Evolutionary conservation across 352 stramenopile genomes (phyloP), one percentile per base, ranked within the genome.

Genomic region (Globisporangium megalacanthum): DNA sequence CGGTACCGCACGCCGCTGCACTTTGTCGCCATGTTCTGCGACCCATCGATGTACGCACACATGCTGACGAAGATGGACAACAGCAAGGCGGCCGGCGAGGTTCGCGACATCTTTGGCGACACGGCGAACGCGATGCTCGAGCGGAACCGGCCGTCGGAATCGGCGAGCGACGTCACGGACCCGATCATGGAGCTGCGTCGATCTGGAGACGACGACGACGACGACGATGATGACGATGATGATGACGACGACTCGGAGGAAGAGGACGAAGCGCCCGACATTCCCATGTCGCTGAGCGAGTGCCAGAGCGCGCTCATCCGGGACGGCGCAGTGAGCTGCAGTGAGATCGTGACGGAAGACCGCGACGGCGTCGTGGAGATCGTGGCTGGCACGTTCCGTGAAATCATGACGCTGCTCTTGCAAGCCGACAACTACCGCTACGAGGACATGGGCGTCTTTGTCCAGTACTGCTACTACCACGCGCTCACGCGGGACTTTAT

Each of bases 1-100:
- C 55, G 79, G 37, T 93, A 89, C 54, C 74, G 86, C 9, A 73
- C 79, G 11, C 77, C 83, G 15, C 67, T 95, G 17, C 83, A 95
- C 56, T 93, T 89, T 53, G 86, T 82, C 14, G 81, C 81, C 6
- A 55, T 88, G 39, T 79, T 81, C 58, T 83, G 83, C 1, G 79
- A 73, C n/a, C 57, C 68, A 9, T 73, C 77, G 15, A 61, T 89
- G 15, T 93, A 80, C 36, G 54, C 79, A 0, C 82, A 73, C 58
- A 22, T 95, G 22, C 19, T 71, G 31, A 65, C 61, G 9, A 83
- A 83, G 56, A 82, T 89, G 68, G 70, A 59, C 4, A 57, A 66
- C 15, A 49, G 70, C 5, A 47, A 48, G 42, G 11, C 54, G 6
- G 77, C 80, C 49, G 62, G 62, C 8, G 70, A 88, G 47, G 68